phyloP scores from a whole-genome alignment of 306 rosid genomes.

The Prunus mongolica region DNA sequence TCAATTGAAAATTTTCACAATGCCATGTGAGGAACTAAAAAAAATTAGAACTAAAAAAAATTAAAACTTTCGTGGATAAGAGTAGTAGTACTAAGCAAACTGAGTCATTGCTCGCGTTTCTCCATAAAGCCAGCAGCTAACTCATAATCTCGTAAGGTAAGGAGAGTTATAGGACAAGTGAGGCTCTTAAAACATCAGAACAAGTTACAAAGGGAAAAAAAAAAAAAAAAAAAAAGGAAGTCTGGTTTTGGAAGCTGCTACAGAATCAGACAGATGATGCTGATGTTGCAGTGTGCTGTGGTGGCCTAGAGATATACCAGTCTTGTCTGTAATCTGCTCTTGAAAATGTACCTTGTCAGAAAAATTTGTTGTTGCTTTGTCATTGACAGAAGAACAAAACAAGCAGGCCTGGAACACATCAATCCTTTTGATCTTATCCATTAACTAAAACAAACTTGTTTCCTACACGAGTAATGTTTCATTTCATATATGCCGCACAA shows the following conservation, averaged over 20 bases:
- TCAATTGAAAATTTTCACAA: neutral
- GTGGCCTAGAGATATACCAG: neutral
- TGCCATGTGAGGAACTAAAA: too few relatives aligned
- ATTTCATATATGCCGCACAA: too few relatives aligned
- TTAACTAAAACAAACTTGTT: neutral
- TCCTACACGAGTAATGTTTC: too few relatives aligned
- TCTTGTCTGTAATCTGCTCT: neutral
- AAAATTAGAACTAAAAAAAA: too few relatives aligned
- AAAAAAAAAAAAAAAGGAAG: neutral
- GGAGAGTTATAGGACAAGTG: neutral
- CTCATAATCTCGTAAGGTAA: neutral
- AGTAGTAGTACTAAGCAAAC: too few relatives aligned
- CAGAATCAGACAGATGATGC: neutral
- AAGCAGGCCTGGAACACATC: neutral
- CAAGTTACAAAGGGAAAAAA: neutral
- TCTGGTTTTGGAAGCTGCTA: neutral
- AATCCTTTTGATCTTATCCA: neutral
- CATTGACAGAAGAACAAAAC: neutral
- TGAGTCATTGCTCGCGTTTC: neutral
- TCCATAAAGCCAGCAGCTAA: neutral
- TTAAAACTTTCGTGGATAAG: too few relatives aligned
- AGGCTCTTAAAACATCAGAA: neutral
- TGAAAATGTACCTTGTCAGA: neutral
- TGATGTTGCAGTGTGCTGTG: neutral
- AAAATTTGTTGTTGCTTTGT: neutral